Percentiles rank a stretch among this genome's conserved stretches.
Conservation (phyloP, 345 rosid species). For the Gossypium raimondii region DNA sequence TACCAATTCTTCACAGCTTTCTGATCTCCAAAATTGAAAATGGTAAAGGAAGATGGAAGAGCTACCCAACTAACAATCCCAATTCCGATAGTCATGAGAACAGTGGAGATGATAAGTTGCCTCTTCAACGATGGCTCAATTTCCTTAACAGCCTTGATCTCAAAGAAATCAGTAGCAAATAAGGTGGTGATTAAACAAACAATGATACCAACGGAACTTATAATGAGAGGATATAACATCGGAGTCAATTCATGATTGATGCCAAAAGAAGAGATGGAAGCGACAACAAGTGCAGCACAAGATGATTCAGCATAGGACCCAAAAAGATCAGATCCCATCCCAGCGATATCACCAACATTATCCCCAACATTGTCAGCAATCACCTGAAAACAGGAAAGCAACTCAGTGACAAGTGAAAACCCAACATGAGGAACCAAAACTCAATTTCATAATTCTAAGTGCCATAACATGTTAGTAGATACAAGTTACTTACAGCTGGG, state of each 20-base stretch:
- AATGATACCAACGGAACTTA: constrained; percentile 67
- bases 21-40: constrained; percentile 65
- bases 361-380: constrained; percentile 88
- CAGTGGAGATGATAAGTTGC: constrained; percentile 68
- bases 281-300: constrained; percentile 74
- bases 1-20: constrained; percentile 71
- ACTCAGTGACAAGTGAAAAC: background rate
- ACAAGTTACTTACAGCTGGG: constrained; percentile 56
- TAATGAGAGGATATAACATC: constrained; percentile 63
- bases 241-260: constrained; percentile 59
- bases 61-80: constrained; percentile 57
- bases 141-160: constrained; percentile 66
- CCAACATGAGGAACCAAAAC: background rate
- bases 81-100: constrained; percentile 62
- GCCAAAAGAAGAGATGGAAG: constrained; percentile 75
- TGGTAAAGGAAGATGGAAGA: constrained; percentile 64
- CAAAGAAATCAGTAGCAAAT: constrained; percentile 71
- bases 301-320: constrained; percentile 77
- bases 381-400: constrained; percentile 43
- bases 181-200: constrained; percentile 70
- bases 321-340: constrained; percentile 82
- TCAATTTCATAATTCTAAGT: constrained; percentile 7
- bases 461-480: background rate
- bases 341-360: constrained; percentile 82
- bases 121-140: constrained; percentile 67